Evolutionary conservation across 2,329 filamentous ascomycete species (phyloP).

Genomic region (Penicillium sp.): DNA sequence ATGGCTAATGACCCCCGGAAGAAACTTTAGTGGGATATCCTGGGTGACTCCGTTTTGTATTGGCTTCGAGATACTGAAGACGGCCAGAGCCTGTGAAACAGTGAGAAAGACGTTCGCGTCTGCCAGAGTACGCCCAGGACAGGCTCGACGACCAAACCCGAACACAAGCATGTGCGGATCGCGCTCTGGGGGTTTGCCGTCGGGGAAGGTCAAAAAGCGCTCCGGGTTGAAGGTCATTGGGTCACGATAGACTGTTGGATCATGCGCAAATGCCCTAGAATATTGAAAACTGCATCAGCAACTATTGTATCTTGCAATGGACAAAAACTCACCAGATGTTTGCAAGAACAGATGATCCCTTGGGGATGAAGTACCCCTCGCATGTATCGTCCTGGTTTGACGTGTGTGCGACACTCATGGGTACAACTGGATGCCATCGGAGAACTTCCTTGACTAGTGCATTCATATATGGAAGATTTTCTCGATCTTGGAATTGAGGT

Average conservation of each 20-base stretch:
- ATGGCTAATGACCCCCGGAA: conserved; percentile 31
- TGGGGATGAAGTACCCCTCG: conserved; percentile 28
- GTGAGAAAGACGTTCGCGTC: conserved; percentile 22
- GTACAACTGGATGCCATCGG: conserved; percentile 5
- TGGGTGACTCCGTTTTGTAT: conserved; percentile 12
- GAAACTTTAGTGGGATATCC: conserved; percentile 15
- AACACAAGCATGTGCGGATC: conserved; percentile 35
- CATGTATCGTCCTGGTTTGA: neutral
- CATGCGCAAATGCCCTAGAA: conserved; percentile 43
- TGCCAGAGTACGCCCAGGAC: conserved; percentile 23
- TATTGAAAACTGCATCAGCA: neutral
- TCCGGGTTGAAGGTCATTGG: conserved; percentile 46
- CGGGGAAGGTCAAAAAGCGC: conserved; percentile 36
- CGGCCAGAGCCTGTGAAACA: conserved; percentile 18
- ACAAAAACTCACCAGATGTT: conserved; percentile 37
- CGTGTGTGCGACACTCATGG: neutral
- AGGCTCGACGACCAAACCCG: conserved; percentile 25
- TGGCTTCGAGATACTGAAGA: conserved; percentile 22
- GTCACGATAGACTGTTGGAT: conserved; percentile 37
- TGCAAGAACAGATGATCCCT: conserved; percentile 36
- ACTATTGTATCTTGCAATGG: neutral
- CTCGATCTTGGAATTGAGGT: conserved; percentile 39
- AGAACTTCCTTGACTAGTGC: conserved; percentile 1
- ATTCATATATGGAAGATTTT: conserved; percentile 20
- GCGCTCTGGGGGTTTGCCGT: conserved; percentile 35